phyloP scores from a whole-genome alignment of 805 yeast species.

The Lipomyces sp. region DNA sequence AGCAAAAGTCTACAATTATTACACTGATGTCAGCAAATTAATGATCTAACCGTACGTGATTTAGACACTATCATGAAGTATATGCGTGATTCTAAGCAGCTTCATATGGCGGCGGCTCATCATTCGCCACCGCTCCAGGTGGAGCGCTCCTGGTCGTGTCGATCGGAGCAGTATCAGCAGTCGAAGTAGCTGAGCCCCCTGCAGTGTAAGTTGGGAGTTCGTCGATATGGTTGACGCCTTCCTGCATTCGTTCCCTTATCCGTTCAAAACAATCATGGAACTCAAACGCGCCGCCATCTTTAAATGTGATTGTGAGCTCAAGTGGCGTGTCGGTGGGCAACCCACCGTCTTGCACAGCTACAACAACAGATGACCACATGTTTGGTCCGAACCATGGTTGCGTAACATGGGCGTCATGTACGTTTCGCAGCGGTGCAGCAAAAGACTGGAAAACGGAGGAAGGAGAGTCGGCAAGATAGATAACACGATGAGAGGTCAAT shows the following conservation, averaged over 20 bases:
- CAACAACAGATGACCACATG: slow-evolving; percentile 35
- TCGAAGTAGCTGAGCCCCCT: neutral
- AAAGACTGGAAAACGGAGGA: slow-evolving; percentile 32
- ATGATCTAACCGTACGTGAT: neutral
- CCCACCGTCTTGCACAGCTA: slow-evolving; percentile 40
- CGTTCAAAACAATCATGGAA: slow-evolving; percentile 37
- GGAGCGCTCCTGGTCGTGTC: neutral
- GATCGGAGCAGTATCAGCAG: neutral
- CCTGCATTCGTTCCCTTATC: slow-evolving; percentile 38
- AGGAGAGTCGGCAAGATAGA: slow-evolving; percentile 36
- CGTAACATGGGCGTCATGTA: slow-evolving; percentile 37
- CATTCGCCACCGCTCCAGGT: neutral
- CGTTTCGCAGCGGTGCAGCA: slow-evolving; percentile 33
- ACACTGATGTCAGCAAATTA: neutral
- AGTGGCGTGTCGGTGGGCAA: slow-evolving; percentile 26
- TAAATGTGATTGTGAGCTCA: slow-evolving; percentile 38
- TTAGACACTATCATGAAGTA: neutral
- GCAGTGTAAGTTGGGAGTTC: slow-evolving; percentile 36
- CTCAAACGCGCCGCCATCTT: slow-evolving; percentile 42
- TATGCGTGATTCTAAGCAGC: neutral
- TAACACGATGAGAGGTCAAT: slow-evolving; percentile 39
- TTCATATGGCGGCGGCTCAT: slow-evolving; percentile 13
- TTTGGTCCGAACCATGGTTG: slow-evolving; percentile 43
- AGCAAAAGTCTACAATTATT: neutral
- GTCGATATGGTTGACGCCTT: slow-evolving; percentile 39